Base-by-base conservation (phyloP, 805 yeast species). In the Pichia eremophila region DNA sequence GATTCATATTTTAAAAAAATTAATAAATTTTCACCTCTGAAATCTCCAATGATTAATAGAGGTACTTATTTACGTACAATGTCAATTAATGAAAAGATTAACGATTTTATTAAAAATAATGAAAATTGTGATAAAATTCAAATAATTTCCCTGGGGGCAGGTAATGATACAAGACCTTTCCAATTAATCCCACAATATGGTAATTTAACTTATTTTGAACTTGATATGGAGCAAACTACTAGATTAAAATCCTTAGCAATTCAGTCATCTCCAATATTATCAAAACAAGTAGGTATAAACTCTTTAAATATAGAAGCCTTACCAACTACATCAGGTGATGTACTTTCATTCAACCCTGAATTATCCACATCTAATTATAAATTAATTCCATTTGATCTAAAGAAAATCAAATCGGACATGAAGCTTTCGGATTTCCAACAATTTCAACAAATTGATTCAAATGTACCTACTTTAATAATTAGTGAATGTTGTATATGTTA, bases 401-500 rank as follows among this genome's bases (percentile, higher is more conserved):
- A 87, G 17, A 41, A 54, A 4, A 47, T 72, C 22, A 40, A 49
- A 8, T 17, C 47, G 8, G 19, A 32, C 6, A n/a, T 15, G 15
- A 10, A n/a, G 3, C 18, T 39, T 3, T 7, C 22, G n/a, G 19
- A 41, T 15, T 12, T 38, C 3, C 39, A 18, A 7, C 27, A 45
- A 2, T 8, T 41, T 2, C 3, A 18, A 8, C 17, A 32, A 2
- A 45, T 63, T 6, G 58, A 72, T 50, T 45, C 55, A 10, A 38
- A 57, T 1, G 37, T 63, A 4, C 85, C 86, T 9, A 84, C 93
- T 0, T 56, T 85, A 15, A 62, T 85, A 3, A 59, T 85, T 18
- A 78, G 86, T 51, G 95, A 85, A 60, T 85, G 93, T 64, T 86
- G 86, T 35, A 65, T 85, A 35, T 85, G 95, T 58, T 85, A 85